These are phyloP conservation scores for Fraxinus platypoda DNA, from an alignment of 305 asterid genomes.

Conservation along the genomic window DNA sequence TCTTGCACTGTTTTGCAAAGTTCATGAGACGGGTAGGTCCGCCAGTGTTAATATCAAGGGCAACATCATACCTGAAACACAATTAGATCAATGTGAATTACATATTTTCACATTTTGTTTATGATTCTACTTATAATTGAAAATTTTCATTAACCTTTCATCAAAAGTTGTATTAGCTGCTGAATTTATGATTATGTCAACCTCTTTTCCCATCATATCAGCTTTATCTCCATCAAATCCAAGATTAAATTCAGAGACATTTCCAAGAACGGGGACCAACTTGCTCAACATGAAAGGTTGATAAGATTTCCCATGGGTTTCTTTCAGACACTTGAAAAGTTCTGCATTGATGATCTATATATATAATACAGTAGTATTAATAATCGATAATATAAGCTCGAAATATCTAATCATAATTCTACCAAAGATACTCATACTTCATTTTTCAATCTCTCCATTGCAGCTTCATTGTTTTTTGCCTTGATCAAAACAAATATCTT, in stretches of 20 bases:
- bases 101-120: neutral
- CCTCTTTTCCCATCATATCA: slow-evolving; percentile 52
- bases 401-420: neutral
- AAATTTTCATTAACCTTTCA: slow-evolving; percentile 55
- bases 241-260: slow-evolving; percentile 67
- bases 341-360: slow-evolving; percentile 66
- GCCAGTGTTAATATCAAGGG: slow-evolving; percentile 82
- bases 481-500: slow-evolving; percentile 77
- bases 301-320: slow-evolving; percentile 77
- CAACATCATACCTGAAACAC: slow-evolving; percentile 71
- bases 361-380: neutral
- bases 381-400: neutral
- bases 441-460: slow-evolving; percentile 61
- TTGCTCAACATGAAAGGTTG: slow-evolving; percentile 82
- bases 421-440: slow-evolving; percentile 49
- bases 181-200: slow-evolving; percentile 75
- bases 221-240: slow-evolving; percentile 69
- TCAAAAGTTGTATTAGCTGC: slow-evolving; percentile 94
- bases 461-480: slow-evolving; percentile 76
- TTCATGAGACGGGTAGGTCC: slow-evolving; percentile 81
- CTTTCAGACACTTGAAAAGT: slow-evolving; percentile 75
- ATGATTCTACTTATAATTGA: neutral
- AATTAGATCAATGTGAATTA: slow-evolving; percentile 9
- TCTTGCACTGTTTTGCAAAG: slow-evolving; percentile 79
- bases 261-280: slow-evolving; percentile 82